A percentile compares a stretch with the other conserved stretches of the same genome.
Conservation (phyloP, 495 filamentous ascomycete species). For the Neurospora sp. region DNA sequence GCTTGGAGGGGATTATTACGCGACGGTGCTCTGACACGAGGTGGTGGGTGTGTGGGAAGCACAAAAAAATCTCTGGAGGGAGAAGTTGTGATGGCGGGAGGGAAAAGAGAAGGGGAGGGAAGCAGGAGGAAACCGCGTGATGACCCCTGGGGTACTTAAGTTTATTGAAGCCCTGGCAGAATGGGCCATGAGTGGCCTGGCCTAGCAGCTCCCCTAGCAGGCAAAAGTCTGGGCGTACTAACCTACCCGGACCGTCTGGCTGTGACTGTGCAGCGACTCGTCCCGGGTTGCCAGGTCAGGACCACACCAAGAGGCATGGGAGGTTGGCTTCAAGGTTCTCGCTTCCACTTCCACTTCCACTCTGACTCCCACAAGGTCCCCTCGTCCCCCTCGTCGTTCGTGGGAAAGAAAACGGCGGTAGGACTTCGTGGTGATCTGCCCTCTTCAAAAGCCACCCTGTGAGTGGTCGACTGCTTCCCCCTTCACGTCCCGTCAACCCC, state of each 20-base stretch:
- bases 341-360: background rate
- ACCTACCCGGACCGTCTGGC: background rate
- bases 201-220: background rate
- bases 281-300: background rate
- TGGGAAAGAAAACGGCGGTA: conserved; percentile 6
- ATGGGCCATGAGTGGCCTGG: background rate
- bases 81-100: conserved; percentile 23
- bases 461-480: conserved; percentile 6
- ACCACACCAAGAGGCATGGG: background rate
- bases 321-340: background rate
- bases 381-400: background rate
- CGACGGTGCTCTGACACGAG: conserved; percentile 15
- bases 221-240: background rate
- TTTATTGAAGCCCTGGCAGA: background rate
- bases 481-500: conserved; percentile 2
- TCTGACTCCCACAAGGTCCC: background rate
- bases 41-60: conserved; percentile 15
- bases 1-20: conserved; percentile 18
- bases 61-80: conserved; percentile 17
- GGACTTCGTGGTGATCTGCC: conserved; percentile 11
- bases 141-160: conserved; percentile 17
- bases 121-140: conserved; percentile 9
- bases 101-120: conserved; percentile 5
- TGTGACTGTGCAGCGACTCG: conserved; percentile 2
- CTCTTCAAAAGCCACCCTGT: background rate